phyloP scores from a whole-genome alignment of 495 filamentous ascomycete genomes.

The Neurospora intermedia region DNA sequence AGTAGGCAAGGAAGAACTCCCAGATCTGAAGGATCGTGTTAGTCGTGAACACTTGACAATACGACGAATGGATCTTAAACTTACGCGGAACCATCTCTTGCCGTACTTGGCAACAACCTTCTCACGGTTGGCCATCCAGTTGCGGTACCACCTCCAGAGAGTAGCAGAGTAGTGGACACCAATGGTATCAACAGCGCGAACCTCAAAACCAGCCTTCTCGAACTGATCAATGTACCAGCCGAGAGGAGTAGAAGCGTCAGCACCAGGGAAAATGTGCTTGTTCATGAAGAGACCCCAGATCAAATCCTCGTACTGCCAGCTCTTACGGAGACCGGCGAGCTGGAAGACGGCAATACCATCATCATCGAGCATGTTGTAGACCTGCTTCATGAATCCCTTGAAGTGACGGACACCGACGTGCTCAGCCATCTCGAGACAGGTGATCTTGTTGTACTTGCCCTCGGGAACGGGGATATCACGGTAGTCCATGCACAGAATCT shows the following conservation, averaged over 20 bases:
- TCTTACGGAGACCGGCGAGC: constrained; percentile 69
- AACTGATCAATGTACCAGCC: constrained; percentile 58
- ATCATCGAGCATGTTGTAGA: constrained; percentile 78
- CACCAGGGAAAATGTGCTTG: constrained; percentile 85
- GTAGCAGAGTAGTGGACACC: constrained; percentile 97
- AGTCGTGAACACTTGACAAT: not conserved
- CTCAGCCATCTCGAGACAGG: constrained; percentile 83
- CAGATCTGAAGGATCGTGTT: constrained; percentile 57
- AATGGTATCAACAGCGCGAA: constrained; percentile 73
- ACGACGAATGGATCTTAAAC: constrained; percentile 20
- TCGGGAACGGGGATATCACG: constrained; percentile 64
- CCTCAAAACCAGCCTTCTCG: constrained; percentile 67
- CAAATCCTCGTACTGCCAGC: constrained; percentile 83
- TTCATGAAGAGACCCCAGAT: constrained; percentile 89
- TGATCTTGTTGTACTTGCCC: constrained; percentile 73
- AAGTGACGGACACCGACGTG: constrained; percentile 78
- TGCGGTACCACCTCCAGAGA: constrained; percentile 96
- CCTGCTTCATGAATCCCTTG: constrained; percentile 54
- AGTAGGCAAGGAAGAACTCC: constrained; percentile 94
- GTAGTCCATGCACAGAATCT: constrained; percentile 74
- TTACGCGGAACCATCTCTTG: constrained; percentile 88
- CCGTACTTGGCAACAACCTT: constrained; percentile 96
- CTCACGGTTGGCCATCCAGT: constrained; percentile 93
- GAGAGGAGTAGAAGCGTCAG: constrained; percentile 74
- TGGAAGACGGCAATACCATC: constrained; percentile 79